Evolutionary conservation across 331 rosid species (phyloP).

Genomic region (Quercus phellos): DNA sequence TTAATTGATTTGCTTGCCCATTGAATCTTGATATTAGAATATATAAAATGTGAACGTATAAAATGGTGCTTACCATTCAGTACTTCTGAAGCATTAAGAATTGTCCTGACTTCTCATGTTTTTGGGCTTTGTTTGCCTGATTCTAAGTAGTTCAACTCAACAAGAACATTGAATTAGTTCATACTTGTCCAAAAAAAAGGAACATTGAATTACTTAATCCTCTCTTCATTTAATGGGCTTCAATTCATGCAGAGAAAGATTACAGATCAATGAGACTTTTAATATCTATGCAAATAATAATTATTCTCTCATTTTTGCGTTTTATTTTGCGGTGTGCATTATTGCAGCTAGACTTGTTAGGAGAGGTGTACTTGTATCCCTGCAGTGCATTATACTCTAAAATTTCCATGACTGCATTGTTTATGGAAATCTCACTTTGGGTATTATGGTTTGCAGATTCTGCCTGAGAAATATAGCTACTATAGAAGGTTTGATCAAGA

Average conservation of each 20-base stretch:
- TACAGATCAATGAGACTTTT: background rate
- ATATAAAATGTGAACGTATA: background rate
- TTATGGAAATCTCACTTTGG: slow-evolving; percentile 2
- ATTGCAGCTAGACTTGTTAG: slow-evolving; percentile 2
- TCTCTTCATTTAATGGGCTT: background rate
- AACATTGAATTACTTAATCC: background rate
- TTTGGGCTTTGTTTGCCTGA: background rate
- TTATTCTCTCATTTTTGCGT: background rate
- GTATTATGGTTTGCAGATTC: slow-evolving; percentile 52
- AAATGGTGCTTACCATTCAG: background rate
- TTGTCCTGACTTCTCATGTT: background rate
- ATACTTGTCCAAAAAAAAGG: background rate
- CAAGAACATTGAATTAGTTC: background rate
- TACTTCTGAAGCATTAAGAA: background rate
- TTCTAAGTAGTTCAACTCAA: background rate
- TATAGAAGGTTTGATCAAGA: slow-evolving; percentile 60
- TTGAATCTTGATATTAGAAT: background rate
- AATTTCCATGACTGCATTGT: background rate
- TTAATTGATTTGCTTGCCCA: background rate
- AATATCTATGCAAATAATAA: background rate
- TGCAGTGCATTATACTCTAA: background rate
- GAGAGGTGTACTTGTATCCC: slow-evolving; percentile 1
- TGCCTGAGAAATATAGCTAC: slow-evolving; percentile 94
- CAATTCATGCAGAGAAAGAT: background rate
- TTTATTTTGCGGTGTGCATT: background rate